Conservation (phyloP, 768 basidiomycete species). For the Calocybe indica region DNA sequence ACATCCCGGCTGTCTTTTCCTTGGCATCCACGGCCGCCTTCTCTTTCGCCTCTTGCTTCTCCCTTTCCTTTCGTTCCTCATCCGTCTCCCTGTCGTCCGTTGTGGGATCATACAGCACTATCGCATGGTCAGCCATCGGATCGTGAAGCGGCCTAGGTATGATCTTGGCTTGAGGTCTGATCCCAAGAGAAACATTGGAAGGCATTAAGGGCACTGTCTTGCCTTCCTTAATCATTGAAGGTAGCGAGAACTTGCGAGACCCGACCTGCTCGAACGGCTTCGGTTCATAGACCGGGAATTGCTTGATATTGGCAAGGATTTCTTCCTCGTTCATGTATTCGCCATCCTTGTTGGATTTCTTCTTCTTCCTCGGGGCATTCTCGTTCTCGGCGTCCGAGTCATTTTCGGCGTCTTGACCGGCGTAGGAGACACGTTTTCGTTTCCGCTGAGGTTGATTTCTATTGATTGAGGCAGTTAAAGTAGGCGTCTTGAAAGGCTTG, state of each 20-base stretch:
- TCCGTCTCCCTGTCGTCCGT: constrained; percentile 90
- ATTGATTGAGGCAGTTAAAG: constrained; percentile 34
- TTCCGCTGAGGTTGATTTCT: constrained; percentile 69
- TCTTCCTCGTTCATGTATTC: constrained; percentile 58
- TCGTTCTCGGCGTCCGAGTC: constrained; percentile 56
- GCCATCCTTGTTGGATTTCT: constrained; percentile 45
- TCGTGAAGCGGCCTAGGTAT: constrained; percentile 93
- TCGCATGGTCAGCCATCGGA: constrained; percentile 96
- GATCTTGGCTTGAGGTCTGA: constrained; percentile 72
- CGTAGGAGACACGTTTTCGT: constrained; percentile 86
- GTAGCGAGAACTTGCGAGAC: constrained; percentile 72
- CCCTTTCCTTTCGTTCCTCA: constrained; percentile 70
- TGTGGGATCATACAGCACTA: constrained; percentile 95
- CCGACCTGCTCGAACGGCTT: constrained; percentile 64
- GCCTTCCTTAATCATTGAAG: constrained; percentile 72
- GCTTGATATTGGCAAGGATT: constrained; percentile 55
- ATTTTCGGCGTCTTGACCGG: constrained; percentile 50
- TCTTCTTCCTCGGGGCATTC: constrained; percentile 53
- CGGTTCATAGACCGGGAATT: constrained; percentile 75
- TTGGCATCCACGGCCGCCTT: constrained; percentile 56
- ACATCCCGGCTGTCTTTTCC: constrained; percentile 69
- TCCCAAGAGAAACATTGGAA: constrained; percentile 76
- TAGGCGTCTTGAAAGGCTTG: constrained; percentile 79
- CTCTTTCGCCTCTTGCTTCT: constrained; percentile 67
- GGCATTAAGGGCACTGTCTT: constrained; percentile 46